phyloP scores from a whole-genome alignment of 257 asterid genomes.

The Oldenlandia corymbosa region DNA sequence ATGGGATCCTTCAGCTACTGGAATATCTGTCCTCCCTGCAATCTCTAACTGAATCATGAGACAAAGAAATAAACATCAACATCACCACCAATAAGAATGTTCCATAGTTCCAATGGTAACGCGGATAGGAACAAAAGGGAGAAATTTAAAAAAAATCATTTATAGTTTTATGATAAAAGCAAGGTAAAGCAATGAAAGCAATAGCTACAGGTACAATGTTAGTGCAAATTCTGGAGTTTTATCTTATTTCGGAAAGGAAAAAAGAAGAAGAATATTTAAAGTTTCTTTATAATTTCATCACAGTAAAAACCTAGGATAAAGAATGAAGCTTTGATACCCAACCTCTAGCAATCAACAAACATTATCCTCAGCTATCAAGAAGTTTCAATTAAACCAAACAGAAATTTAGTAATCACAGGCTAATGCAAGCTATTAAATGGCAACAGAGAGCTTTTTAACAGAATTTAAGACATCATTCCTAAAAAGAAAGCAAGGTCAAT shows the following conservation, averaged over 20 bases:
- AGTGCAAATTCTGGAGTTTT: too few relatives aligned
- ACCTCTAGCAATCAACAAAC: background rate
- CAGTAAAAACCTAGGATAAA: too few relatives aligned
- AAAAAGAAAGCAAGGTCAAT: too few relatives aligned
- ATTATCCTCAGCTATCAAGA: too few relatives aligned
- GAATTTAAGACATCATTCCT: too few relatives aligned
- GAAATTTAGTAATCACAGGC: too few relatives aligned
- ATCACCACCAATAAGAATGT: background rate
- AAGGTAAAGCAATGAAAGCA: background rate
- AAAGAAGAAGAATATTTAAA: too few relatives aligned
- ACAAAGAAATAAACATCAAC: constrained; percentile 8
- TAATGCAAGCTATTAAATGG: background rate
- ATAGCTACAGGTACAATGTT: too few relatives aligned
- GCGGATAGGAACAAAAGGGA: background rate
- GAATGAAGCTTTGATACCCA: background rate
- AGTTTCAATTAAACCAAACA: too few relatives aligned
- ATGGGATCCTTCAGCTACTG: constrained; percentile 98
- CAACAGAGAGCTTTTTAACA: too few relatives aligned
- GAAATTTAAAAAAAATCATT: constrained; percentile 10
- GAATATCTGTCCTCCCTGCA: constrained; percentile 89
- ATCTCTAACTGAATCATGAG: constrained; percentile 64
- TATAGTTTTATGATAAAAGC: background rate
- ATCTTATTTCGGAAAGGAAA: too few relatives aligned
- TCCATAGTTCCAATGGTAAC: background rate
- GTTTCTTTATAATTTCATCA: too few relatives aligned